Evolutionary conservation across 352 stramenopile species (phyloP).

Genomic region (Lagenidium giganteum): DNA sequence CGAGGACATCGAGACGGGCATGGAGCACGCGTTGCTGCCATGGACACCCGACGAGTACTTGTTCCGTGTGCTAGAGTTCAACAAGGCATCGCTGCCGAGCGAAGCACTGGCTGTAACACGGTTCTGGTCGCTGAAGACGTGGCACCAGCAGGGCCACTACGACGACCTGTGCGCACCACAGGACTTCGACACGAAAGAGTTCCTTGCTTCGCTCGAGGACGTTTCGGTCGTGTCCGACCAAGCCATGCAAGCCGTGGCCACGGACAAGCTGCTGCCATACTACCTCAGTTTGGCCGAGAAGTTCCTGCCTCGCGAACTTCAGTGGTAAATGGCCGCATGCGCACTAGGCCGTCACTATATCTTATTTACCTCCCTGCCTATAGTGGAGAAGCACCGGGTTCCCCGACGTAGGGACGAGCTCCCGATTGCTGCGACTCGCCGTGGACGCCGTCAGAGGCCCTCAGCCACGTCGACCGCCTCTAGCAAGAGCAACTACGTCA

Average conservation of each 20-base stretch:
- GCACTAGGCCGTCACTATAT: no score
- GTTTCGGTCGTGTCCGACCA: conserved; percentile 35
- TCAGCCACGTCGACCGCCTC: no score
- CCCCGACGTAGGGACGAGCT: no score
- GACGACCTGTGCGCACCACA: conserved; percentile 32
- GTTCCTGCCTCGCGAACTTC: conserved; percentile 57
- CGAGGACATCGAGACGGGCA: conserved; percentile 2
- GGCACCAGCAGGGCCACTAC: conserved; percentile 57
- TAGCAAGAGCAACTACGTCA: no score
- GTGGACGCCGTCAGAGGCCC: no score
- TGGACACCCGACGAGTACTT: conserved; percentile 83
- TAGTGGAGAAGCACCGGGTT: no score
- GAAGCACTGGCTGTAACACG: conserved; percentile 63
- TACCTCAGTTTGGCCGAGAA: conserved; percentile 65
- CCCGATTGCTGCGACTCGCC: no score
- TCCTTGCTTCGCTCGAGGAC: conserved; percentile 39
- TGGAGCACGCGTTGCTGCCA: conserved; percentile 44
- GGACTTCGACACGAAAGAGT: conserved; percentile 62
- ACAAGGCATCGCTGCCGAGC: conserved; percentile 47
- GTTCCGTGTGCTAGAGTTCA: conserved; percentile 55
- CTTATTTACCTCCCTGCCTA: no score
- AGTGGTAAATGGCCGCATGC: no score
- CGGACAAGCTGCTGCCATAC: conserved; percentile 49
- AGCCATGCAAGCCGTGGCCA: conserved; percentile 26
- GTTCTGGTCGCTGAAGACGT: conserved; percentile 73